Base-by-base conservation (phyloP, 148 eudicot genomes). In the Rhododendron simsii region DNA sequence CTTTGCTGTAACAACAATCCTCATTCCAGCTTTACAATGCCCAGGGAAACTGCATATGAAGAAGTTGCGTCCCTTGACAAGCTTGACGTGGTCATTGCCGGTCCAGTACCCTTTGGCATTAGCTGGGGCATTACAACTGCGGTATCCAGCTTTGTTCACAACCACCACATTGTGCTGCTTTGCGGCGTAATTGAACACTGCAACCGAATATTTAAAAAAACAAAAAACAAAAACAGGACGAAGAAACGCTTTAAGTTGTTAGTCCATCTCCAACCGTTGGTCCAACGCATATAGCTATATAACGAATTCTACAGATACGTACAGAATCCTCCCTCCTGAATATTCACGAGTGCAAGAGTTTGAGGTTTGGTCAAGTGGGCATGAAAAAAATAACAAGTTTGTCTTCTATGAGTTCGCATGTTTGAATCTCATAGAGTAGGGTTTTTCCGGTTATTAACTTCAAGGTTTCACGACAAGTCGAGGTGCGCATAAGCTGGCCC, bases 1-100 rank as follows among this genome's bases (percentile, higher is more conserved):
- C 33, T 73, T 48, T 78, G 94, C 45, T 7, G 45, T 90, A 57
- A 90, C 84, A 83, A 92, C 91, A 55, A 94, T 90, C 87, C 91
- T 94, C 96, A 93, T 92, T 82, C 92, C 93, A 75, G 87, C 47
- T 28, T 80, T 75, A 59, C 96, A 94, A 53, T 94, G 95, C 1
- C 91, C 94, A 0, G 89, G 89, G 35, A 89, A 16, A 23, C 75
- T 84, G 91, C 95, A 94, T 39, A 94, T 93, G 92, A 91, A 94
- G 93, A 47, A 93, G 88, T 91, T 91, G 9, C 47, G 87, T 15
- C 96, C 96, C 87, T 74, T 93, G 5, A 37, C 89, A 21, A 94
- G 90, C 81, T 81, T 92, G 76, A 94, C 57, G 20, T 44, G 80
- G 77, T 94, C 96, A 0, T 81, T 87, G 4, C 96, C 96, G 12